Evolutionary conservation across 1,139 yeast genomes (phyloP).

Genomic region (Yamadazyma blattariae): DNA sequence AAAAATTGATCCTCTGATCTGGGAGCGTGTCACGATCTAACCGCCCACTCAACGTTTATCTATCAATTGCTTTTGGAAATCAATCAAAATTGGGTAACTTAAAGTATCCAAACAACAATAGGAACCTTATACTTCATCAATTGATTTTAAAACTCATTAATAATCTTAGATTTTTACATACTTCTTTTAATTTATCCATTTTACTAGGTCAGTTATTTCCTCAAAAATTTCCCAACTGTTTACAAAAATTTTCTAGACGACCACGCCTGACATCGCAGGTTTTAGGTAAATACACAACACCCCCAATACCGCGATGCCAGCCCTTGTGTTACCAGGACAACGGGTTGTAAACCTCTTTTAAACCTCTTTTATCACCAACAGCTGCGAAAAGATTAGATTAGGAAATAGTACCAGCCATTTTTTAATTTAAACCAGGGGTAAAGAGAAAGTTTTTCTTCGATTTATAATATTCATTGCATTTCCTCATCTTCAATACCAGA

Average conservation of each 20-base stretch:
- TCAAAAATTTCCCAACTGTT: constrained; percentile 2
- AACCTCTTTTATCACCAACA: no score
- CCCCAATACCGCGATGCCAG: neutral
- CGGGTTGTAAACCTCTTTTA: no score
- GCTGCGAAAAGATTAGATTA: neutral
- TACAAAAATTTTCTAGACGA: constrained; percentile 5
- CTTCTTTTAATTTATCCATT: constrained; percentile 54
- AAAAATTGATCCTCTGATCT: neutral
- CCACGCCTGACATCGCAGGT: constrained; percentile 4
- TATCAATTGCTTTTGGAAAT: no score
- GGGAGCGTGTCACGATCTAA: neutral
- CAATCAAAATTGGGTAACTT: no score
- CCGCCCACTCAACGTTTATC: no score
- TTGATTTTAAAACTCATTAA: neutral
- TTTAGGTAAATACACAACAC: neutral
- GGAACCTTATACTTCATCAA: no score
- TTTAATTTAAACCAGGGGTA: neutral
- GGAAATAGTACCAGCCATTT: neutral
- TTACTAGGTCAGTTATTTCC: constrained; percentile 5
- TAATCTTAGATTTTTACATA: constrained; percentile 25
- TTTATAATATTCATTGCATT: no score
- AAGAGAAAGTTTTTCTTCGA: no score
- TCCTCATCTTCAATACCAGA: no score
- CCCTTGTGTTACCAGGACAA: neutral
- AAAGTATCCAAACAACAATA: no score